phyloP scores from a whole-genome alignment of 2,329 filamentous ascomycete species.

The Colletotrichum echinochloae region DNA sequence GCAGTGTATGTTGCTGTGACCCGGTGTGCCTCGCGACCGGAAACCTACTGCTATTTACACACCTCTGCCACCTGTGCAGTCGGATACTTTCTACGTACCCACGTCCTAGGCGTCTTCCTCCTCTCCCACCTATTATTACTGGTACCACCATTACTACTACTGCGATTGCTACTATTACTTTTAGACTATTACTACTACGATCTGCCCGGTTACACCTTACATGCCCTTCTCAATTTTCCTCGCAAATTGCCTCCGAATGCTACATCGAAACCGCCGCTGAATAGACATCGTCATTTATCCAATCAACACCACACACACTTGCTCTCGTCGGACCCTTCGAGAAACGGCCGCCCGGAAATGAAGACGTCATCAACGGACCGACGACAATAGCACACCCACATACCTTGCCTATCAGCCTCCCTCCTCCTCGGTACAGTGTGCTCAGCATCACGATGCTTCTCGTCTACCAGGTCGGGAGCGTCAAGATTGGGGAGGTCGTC shows the following conservation, averaged over 20 bases:
- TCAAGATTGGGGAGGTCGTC: conserved; percentile 94
- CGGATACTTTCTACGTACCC: not conserved
- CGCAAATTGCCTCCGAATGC: conserved; percentile 19
- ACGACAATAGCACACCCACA: conserved; percentile 21
- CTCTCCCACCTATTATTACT: not conserved
- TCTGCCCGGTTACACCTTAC: conserved; percentile 23
- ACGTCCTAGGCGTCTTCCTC: not conserved
- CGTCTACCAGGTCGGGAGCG: conserved; percentile 88
- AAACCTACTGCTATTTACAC: conserved; percentile 1
- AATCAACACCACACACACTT: not conserved
- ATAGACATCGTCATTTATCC: not conserved
- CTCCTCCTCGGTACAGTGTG: conserved; percentile 1
- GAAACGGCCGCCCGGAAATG: conserved; percentile 25
- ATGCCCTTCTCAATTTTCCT: conserved; percentile 15
- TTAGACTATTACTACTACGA: not conserved
- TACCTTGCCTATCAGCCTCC: not conserved
- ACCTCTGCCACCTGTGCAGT: conserved; percentile 5
- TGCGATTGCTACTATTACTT: not conserved
- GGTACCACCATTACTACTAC: not conserved
- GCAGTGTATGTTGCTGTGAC: not conserved
- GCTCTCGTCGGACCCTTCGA: conserved; percentile 1
- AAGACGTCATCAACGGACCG: conserved; percentile 26
- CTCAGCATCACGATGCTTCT: conserved; percentile 76
- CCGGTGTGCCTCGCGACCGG: not conserved
- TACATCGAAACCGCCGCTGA: conserved; percentile 21